These are phyloP conservation scores for Phyllosticta paracitricarpa DNA, from an alignment of 2,329 filamentous ascomycete genomes.

Conservation along the genomic window DNA sequence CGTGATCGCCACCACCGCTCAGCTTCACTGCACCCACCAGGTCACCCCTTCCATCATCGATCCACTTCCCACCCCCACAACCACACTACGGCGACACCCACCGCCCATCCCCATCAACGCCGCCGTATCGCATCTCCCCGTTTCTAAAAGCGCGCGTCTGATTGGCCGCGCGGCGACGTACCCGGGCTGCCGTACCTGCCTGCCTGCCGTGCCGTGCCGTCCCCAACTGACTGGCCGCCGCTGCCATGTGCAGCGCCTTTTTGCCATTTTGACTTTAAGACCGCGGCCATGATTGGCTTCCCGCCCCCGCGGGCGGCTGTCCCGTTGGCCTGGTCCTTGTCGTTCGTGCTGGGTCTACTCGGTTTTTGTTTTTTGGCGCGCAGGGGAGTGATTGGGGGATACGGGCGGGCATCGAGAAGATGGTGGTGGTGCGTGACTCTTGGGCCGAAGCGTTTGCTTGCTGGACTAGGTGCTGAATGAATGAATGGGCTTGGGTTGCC, in stretches of 20 bases:
- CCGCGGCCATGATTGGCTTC: background rate
- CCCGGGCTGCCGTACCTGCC: background rate
- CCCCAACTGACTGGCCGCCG: background rate
- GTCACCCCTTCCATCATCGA: no score
- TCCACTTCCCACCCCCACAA: no score
- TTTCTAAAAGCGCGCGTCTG: background rate
- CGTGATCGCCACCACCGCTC: background rate
- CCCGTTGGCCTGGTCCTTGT: background rate
- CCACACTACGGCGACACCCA: background rate
- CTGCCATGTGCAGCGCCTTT: background rate
- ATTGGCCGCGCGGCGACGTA: background rate
- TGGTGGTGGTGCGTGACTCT: background rate
- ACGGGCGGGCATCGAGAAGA: background rate
- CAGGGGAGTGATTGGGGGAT: background rate
- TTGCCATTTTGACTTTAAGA: background rate
- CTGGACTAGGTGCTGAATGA: no score
- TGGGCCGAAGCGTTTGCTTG: no score
- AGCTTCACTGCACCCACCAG: background rate
- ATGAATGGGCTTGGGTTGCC: no score
- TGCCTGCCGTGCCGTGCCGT: background rate
- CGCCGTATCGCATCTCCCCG: background rate
- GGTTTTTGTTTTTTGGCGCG: background rate
- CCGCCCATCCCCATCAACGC: background rate
- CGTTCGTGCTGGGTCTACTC: background rate
- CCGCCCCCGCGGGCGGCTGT: background rate